Conservation (phyloP, 1,284 basidiomycete genomes). For the Leccinum fuscescens region DNA sequence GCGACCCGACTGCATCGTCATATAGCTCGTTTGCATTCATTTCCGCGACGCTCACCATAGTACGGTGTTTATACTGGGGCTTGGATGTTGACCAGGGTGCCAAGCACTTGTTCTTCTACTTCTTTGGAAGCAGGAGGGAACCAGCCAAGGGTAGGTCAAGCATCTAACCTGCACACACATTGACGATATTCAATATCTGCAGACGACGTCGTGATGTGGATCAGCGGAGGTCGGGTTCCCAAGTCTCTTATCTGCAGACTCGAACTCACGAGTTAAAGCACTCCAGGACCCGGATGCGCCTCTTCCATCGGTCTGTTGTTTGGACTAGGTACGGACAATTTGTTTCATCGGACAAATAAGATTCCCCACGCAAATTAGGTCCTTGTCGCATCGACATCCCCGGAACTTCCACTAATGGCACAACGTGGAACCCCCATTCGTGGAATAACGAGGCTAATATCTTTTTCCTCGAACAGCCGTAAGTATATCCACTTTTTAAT, state of each 20-base stretch:
- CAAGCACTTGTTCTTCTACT: conserved; percentile 79
- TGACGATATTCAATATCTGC: neutral
- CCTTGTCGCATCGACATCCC: conserved; percentile 58
- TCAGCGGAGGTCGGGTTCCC: conserved; percentile 53
- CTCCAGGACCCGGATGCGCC: conserved; percentile 59
- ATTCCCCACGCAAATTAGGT: conserved; percentile 36
- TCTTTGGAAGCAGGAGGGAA: conserved; percentile 74
- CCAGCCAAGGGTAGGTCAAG: conserved; percentile 48
- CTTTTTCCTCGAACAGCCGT: conserved; percentile 72
- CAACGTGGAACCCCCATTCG: conserved; percentile 60
- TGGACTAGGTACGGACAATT: conserved; percentile 52
- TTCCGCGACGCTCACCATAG: conserved; percentile 2
- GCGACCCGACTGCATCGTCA: conserved; percentile 60
- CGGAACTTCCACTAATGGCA: conserved; percentile 46
- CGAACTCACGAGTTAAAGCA: neutral
- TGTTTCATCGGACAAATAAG: neutral
- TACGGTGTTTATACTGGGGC: conserved; percentile 57
- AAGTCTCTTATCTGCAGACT: conserved; percentile 19
- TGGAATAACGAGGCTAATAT: conserved; percentile 72
- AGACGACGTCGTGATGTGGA: conserved; percentile 74
- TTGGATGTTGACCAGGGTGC: conserved; percentile 56
- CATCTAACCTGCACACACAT: neutral
- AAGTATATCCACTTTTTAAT: conserved; percentile 43
- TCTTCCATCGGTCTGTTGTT: conserved; percentile 65
- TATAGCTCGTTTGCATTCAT: conserved; percentile 23